Percentiles rank a stretch among this genome's conserved stretches.
Evolutionary conservation across 148 eudicot species (phyloP).

Genomic region (Vaccinium corymbosum): DNA sequence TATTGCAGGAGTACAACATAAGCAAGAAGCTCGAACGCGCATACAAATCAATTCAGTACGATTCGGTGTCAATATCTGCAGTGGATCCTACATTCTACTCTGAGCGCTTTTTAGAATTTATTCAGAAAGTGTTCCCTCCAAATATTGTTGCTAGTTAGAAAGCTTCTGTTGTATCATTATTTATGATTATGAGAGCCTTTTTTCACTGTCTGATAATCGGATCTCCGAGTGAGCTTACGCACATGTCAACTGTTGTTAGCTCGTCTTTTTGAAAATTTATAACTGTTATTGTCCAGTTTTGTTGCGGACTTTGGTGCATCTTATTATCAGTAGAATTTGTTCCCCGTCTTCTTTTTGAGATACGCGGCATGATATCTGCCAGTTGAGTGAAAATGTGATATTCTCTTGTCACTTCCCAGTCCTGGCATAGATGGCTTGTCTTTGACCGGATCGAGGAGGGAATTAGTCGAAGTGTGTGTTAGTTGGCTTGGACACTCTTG

Average conservation of each 20-base stretch:
- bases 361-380: neutral
- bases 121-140: constrained; percentile 75
- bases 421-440: too few species aligned
- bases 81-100: constrained; percentile 93
- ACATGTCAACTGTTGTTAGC: neutral
- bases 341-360: neutral
- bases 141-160: constrained; percentile 37
- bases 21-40: constrained; percentile 87
- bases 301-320: neutral
- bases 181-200: neutral
- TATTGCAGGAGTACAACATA: constrained; percentile 85
- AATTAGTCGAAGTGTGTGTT: too few species aligned
- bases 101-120: constrained; percentile 68
- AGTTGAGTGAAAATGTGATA: neutral
- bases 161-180: neutral
- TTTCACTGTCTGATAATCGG: neutral
- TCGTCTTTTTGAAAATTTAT: neutral
- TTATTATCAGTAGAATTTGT: too few species aligned
- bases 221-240: neutral
- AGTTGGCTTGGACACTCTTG: too few species aligned
- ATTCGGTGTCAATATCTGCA: constrained; percentile 84
- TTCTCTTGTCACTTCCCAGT: too few species aligned
- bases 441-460: too few species aligned
- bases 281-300: neutral
- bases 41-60: constrained; percentile 85